These are phyloP conservation scores for Podospora appendiculata DNA, from an alignment of 495 filamentous ascomycete species.

Conservation along the genomic window DNA sequence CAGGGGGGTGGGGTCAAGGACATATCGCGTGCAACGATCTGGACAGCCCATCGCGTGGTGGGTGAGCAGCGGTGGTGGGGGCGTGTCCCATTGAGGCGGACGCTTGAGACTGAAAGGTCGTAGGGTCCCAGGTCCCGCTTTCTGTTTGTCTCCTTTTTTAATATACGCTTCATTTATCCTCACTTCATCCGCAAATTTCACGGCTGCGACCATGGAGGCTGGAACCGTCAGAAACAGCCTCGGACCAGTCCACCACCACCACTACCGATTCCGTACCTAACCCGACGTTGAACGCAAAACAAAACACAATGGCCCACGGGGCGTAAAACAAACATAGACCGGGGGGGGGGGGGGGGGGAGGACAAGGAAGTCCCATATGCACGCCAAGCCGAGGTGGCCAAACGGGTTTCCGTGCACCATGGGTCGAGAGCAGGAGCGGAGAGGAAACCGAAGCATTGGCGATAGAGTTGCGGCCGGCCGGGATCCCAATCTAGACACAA, in stretches of 20 bases:
- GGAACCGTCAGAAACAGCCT: constrained; percentile 4
- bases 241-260: constrained; percentile 6
- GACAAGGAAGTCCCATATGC: no score
- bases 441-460: constrained; percentile 1
- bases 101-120: constrained; percentile 13
- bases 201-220: constrained; percentile 19
- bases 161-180: constrained; percentile 43
- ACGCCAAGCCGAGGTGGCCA: constrained; percentile 1
- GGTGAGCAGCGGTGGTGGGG: constrained; percentile 9
- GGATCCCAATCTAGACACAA: constrained; percentile 11
- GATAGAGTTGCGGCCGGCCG: no score
- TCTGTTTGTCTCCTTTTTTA: constrained; percentile 25
- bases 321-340: no score
- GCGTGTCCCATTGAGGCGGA: constrained; percentile 14
- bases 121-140: no score
- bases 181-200: constrained; percentile 44
- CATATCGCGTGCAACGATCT: constrained; percentile 2
- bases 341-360: no score
- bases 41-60: constrained; percentile 8
- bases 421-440: constrained; percentile 5
- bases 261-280: no score
- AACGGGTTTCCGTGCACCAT: background rate
- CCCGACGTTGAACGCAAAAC: no score
- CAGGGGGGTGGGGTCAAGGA: background rate
- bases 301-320: no score